These are phyloP conservation scores for Celoporthe dispersa DNA, from an alignment of 2,329 filamentous ascomycete genomes.

Conservation along the genomic window DNA sequence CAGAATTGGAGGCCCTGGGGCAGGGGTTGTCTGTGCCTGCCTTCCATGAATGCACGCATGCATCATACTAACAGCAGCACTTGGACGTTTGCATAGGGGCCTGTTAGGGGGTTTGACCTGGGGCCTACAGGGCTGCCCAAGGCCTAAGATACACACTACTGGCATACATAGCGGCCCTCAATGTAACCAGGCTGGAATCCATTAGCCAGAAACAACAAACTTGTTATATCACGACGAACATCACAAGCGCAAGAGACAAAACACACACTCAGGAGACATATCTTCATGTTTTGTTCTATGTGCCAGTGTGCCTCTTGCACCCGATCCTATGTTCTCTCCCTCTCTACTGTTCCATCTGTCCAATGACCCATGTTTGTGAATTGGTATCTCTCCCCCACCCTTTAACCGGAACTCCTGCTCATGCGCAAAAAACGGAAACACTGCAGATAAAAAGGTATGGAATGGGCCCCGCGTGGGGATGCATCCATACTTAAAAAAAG, in stretches of 20 bases:
- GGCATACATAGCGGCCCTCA: no score
- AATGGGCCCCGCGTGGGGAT: conserved; percentile 13
- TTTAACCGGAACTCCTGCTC: conserved; percentile 23
- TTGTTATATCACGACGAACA: no score
- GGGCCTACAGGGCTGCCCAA: neutral
- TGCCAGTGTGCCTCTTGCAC: no score
- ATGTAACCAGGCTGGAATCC: no score
- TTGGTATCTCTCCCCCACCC: conserved; percentile 23
- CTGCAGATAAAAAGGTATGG: conserved; percentile 3
- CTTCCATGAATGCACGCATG: neutral
- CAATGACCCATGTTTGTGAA: conserved; percentile 4
- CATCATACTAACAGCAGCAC: neutral
- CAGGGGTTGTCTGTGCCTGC: neutral
- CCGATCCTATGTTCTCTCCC: no score
- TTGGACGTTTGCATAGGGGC: neutral
- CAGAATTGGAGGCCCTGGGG: neutral
- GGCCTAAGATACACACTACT: no score
- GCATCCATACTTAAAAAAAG: conserved; percentile 12
- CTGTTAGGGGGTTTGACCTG: neutral
- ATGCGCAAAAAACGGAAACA: conserved; percentile 27
- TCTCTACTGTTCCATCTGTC: conserved; percentile 9
- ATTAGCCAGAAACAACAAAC: no score
- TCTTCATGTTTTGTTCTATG: no score
- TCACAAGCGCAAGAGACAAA: no score
- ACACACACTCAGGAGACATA: no score